Base-by-base conservation (phyloP, 2,329 filamentous ascomycete species). In the Rutstroemia sp. region DNA sequence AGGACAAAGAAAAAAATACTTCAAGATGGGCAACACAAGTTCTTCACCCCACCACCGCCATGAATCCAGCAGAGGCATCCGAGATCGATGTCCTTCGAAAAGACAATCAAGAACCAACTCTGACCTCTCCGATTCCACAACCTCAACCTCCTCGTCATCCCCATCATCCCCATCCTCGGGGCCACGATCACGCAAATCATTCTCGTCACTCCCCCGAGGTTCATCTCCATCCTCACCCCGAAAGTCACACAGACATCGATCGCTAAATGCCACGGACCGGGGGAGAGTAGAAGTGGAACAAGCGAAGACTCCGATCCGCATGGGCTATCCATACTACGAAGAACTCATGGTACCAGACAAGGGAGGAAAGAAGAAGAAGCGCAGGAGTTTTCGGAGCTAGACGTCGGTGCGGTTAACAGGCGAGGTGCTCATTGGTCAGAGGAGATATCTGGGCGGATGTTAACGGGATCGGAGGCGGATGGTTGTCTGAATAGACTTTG, bases 291-390 rank as follows among this genome's bases (percentile, higher is more conserved):
- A 45, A 25, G 44, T 36, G 38, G 36, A 30, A 5, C 49, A 38
- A 53, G 16, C 17, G 17, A 54, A 27, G 36, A 17, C 55, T 7
- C 55, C 46, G 16, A 57, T 56, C 10, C 50, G 55, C 21, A 48
- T 57, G 42, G 55, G 55, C 34, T 57, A 57, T 39, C 55, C 55
- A 38, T 57, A 57, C 21, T 57, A 57, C 36, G 55, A 57, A 25
- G 55, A 57, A 14, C 38, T 57, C n/a, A 44, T 44, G 10, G 27
- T 56, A 19, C 51, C 51, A 6, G 53, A 47, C 1, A 39, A 46
- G 25, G 45, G 36, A 30, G 27, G 16, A 25, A 56, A 56, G 27
- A 51, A 44, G 9, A 27, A 36, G 21, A 56, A 45, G 46, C 50
- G 47, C 5, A 39, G 50, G 12, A 51, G 39, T 56, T 45, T 51